Evolutionary conservation across 805 yeast species (phyloP), one percentile per base, ranked within the genome.

Genomic region (Spencermartinsiella europaea): DNA sequence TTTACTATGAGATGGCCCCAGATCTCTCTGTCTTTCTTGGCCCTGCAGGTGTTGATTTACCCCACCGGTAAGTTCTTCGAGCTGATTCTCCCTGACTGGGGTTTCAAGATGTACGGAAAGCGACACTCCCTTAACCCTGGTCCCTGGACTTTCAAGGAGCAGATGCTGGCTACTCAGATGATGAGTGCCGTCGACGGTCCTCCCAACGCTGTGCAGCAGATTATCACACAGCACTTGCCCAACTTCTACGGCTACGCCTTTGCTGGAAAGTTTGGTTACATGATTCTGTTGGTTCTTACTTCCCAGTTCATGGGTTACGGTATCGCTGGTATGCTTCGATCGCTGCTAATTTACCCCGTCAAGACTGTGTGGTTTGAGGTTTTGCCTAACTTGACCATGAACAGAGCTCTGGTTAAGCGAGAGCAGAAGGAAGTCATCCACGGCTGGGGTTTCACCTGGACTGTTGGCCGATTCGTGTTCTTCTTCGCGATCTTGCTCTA

Each of bases 391-490:
- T 73, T 81, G 54, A 65, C 80, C 2, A 40, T 64, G 35, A 40
- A 47, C 33, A 34, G 47, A n/a, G 72, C 77, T 25, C 47, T 42
- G 25, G 44, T 36, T 19, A 74, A 75, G 19, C 71, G 76, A 5
- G 42, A 33, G 21, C 7, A 15, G 21, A 4, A 15, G 22, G 43
- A 37, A 16, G 35, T 34, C 40, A 34, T 37, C 21, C 37, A 52
- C 51, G 85, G 86, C 3, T 70, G 77, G 55, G 85, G 86, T 2
- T n/a, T n/a, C n/a, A n/a, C n/a, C n/a, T 81, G 88, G 88, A 72
- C 60, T 22, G 70, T 81, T 36, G 66, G 79, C 5, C 72, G 81
- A 49, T 67, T 69, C 46, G 57, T 59, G 38, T 71, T 74, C 53
- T 76, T 76, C 61, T 51, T 61, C 28, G 39, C 62, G 33, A 66